Percentiles rank a stretch among this genome's conserved stretches.
Evolutionary conservation across 352 stramenopile species (phyloP).

Genomic region (Phytophthora brassicae): DNA sequence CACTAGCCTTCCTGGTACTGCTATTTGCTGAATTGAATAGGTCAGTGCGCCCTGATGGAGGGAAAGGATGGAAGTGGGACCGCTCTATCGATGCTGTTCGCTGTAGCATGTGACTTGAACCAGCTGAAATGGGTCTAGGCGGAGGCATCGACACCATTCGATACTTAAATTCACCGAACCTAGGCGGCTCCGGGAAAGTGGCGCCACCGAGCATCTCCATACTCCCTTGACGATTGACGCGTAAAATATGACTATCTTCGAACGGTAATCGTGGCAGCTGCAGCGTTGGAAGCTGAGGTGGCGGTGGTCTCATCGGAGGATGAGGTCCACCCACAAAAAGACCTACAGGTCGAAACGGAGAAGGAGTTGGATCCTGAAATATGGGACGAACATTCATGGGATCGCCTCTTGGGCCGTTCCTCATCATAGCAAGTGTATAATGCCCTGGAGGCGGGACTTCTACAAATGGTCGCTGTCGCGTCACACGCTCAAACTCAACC

Average conservation of each 20-base stretch:
- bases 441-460: constrained; percentile 11
- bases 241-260: constrained; percentile 65
- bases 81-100: constrained; percentile 9
- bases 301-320: constrained; percentile 10
- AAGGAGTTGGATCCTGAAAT: constrained; percentile 22
- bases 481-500: constrained; percentile 37
- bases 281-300: constrained; percentile 6
- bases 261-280: constrained; percentile 23
- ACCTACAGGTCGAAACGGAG: constrained; percentile 13
- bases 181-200: constrained; percentile 11
- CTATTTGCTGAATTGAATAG: too few relatives aligned
- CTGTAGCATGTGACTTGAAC: constrained; percentile 11
- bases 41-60: background rate
- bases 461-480: constrained; percentile 31
- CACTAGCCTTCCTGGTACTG: constrained; percentile 14
- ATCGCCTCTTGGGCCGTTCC: constrained; percentile 16
- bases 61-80: constrained; percentile 2
- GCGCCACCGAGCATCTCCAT: constrained; percentile 55
- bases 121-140: constrained; percentile 6
- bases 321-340: constrained; percentile 5
- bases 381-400: constrained; percentile 20
- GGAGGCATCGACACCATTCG: constrained; percentile 29
- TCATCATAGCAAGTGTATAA: constrained; percentile 33
- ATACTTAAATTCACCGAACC: constrained; percentile 48
- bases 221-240: constrained; percentile 64